Evolutionary conservation across 2,329 filamentous ascomycete genomes (phyloP).

Genomic region (Rosellinia necatrix): DNA sequence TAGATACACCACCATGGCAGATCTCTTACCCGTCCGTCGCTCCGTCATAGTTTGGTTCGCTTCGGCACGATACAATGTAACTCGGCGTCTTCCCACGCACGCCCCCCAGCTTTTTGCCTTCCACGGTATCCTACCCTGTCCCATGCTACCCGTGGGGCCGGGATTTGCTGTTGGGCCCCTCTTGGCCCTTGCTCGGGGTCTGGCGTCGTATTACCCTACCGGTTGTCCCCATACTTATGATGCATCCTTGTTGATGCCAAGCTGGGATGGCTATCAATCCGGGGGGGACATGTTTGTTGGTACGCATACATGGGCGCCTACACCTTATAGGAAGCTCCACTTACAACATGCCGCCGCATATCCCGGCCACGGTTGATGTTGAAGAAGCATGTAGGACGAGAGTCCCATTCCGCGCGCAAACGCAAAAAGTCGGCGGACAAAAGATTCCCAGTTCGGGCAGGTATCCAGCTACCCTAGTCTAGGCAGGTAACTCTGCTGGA

Average conservation of each 20-base stretch:
- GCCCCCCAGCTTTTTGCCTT: not conserved
- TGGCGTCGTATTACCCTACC: conserved; percentile 10
- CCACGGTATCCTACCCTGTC: not conserved
- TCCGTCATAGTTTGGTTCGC: conserved; percentile 5
- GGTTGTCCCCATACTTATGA: not conserved
- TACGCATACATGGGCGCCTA: not conserved
- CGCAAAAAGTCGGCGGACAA: not conserved
- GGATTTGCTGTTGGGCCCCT: conserved; percentile 20
- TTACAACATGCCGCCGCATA: conserved; percentile 1
- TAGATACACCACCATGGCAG: conserved; percentile 2
- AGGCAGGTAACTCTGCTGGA: not conserved
- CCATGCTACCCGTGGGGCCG: conserved; percentile 18
- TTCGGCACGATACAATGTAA: not conserved
- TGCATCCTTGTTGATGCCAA: not conserved
- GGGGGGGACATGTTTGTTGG: not conserved
- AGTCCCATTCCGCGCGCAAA: not conserved
- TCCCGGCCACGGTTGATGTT: not conserved
- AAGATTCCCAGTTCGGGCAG: not conserved
- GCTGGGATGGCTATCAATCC: not conserved
- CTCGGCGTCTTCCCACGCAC: not conserved
- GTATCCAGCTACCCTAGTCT: not conserved
- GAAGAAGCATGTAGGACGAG: not conserved
- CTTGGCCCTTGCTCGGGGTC: conserved; percentile 21
- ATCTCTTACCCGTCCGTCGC: conserved; percentile 1
- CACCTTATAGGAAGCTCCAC: conserved; percentile 11